These are phyloP conservation scores for Metarhizium sp. DNA, from an alignment of 2,329 filamentous ascomycete species.

Conservation along the genomic window DNA sequence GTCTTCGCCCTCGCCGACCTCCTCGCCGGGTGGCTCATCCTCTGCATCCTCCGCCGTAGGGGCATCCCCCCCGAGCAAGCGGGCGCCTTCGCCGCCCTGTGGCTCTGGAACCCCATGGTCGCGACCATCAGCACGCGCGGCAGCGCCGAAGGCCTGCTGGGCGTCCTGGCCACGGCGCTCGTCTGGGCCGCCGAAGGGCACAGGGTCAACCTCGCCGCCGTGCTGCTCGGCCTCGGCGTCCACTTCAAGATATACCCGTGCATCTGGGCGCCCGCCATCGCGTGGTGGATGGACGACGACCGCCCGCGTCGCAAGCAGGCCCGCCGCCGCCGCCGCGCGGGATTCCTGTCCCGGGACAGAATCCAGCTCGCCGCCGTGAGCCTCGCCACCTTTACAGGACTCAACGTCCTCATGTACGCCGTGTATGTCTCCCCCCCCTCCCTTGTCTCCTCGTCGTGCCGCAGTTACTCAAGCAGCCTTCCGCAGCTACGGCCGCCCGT, in stretches of 20 bases:
- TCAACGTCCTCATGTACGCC: slow-evolving; percentile 73
- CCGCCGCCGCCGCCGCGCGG: neutral
- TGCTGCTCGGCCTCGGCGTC: slow-evolving; percentile 71
- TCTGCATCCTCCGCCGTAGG: slow-evolving; percentile 25
- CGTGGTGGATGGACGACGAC: slow-evolving; percentile 68
- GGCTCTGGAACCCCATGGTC: slow-evolving; percentile 97
- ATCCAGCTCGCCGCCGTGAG: slow-evolving; percentile 54
- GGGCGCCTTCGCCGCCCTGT: slow-evolving; percentile 72
- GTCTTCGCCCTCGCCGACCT: slow-evolving; percentile 80
- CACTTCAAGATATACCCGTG: slow-evolving; percentile 99
- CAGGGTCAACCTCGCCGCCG: slow-evolving; percentile 55
- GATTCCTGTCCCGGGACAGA: slow-evolving; percentile 45
- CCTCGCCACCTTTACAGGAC: slow-evolving; percentile 58
- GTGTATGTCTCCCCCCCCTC: slow-evolving; percentile 40
- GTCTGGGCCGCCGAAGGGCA: slow-evolving; percentile 70
- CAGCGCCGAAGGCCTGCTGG: slow-evolving; percentile 84
- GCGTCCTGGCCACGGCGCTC: slow-evolving; percentile 72
- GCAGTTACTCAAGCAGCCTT: slow-evolving; percentile 4
- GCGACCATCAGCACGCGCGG: slow-evolving; percentile 92
- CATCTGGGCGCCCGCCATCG: slow-evolving; percentile 75
- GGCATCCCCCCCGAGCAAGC: slow-evolving; percentile 45
- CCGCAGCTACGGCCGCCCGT: slow-evolving; percentile 64
- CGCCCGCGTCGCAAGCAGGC: slow-evolving; percentile 14
- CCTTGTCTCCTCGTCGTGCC: neutral
- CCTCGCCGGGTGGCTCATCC: slow-evolving; percentile 71